A percentile compares a stretch with the other conserved stretches of the same genome.
Evolutionary conservation across 306 rosid genomes (phyloP).

Genomic region (Abrus precatorius): DNA sequence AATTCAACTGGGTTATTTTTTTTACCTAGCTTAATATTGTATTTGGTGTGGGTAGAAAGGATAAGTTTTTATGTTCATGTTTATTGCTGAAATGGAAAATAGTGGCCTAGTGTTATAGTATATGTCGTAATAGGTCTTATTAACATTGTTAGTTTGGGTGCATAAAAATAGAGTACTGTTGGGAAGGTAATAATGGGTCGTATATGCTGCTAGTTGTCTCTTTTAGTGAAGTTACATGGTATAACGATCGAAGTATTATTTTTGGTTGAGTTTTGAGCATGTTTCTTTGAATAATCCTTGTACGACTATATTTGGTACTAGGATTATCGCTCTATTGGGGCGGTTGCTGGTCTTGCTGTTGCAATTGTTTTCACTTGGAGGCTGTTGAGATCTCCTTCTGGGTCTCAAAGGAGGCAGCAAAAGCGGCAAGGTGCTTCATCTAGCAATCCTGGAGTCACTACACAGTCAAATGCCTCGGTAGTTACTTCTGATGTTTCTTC

Average conservation of each 20-base stretch:
- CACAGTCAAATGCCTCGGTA: constrained; percentile 59
- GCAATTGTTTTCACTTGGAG: constrained; percentile 93
- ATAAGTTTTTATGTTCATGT: constrained; percentile 17
- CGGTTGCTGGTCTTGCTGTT: constrained; percentile 88
- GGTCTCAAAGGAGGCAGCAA: constrained; percentile 71
- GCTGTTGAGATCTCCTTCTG: constrained; percentile 78
- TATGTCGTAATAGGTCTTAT: constrained; percentile 9
- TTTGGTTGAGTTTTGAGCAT: constrained; percentile 32
- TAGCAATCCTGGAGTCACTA: constrained; percentile 62
- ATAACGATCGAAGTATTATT: constrained; percentile 23
- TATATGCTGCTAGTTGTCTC: background rate
- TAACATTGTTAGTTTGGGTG: constrained; percentile 20
- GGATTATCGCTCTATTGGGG: constrained; percentile 87
- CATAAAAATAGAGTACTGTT: background rate
- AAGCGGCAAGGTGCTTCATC: constrained; percentile 79
- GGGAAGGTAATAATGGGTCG: background rate
- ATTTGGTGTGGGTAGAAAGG: constrained; percentile 34
- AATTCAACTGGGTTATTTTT: constrained; percentile 28
- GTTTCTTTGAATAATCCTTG: constrained; percentile 8
- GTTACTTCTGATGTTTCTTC: constrained; percentile 56
- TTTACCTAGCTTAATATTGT: constrained; percentile 22
- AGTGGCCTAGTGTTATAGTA: background rate
- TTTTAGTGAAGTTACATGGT: constrained; percentile 15
- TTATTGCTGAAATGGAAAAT: constrained; percentile 10
- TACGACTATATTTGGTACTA: constrained; percentile 52